Evolutionary conservation across 2,329 filamentous ascomycete species (phyloP), one percentile per base, ranked within the genome.

Genomic region (Ilyonectria sp.): DNA sequence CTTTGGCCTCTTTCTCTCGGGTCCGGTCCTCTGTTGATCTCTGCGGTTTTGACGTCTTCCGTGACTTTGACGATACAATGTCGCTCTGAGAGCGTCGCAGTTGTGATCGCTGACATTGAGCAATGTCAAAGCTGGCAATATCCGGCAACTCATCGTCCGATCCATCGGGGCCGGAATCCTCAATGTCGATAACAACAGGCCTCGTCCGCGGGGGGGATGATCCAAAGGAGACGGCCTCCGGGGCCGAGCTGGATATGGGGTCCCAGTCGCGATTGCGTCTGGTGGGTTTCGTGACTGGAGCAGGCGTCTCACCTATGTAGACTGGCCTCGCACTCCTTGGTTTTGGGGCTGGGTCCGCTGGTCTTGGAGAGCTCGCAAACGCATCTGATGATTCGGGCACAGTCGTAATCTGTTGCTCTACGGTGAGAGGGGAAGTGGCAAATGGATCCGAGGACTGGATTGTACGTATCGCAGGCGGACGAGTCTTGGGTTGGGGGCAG

Each of bases 231-330:
- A 68, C 58, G 3, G 65, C 63, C 52, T 86, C 82, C 1, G 86
- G 86, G 4, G 85, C 85, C 1, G 85, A 87, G 73, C 86, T 88
- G 0, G 86, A 88, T 57, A 87, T 87, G 0, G 84, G 85, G 71
- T 87, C 85, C 85, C 84, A 86, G 0, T 78, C 76, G 3, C 74
- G 55, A 11, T 67, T 67, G 47, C 65, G 68, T 43, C 52, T 68
- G 4, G 54, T 37, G 9, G 46, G 60, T 17, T 68, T 69, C 6
- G 52, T 33, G 1, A 40, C 49, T 19, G 69, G 56, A 13, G 47
- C 47, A 11, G 56, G 49, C 15, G 56, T 50, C 23, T 57, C 56
- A n/a, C 59, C 23, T 17, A 64, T 60, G 23, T 61, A 67, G 8
- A 54, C 56, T 55, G 57, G 46, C 19, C 71, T 63, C 5, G 49